Base-by-base conservation (phyloP, 345 rosid species). In the Populus ilicifolia region DNA sequence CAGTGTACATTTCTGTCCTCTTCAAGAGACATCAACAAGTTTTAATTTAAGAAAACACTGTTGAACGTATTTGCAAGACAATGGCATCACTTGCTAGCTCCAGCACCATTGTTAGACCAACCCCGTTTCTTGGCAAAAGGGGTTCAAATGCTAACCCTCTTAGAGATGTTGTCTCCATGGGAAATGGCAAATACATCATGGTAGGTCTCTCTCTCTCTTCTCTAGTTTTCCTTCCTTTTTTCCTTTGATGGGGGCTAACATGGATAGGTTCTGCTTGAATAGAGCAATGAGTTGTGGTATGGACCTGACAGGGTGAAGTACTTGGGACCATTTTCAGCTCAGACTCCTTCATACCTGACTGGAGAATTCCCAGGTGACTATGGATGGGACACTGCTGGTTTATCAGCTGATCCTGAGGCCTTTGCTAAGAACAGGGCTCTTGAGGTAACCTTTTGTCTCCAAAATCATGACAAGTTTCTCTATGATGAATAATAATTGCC, bases 351-450 rank as follows among this genome's bases (percentile, higher is more conserved):
- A 38, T 90, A 95, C 85, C 88, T 93, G 78, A 93, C 84, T 69
- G 97, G 98, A 79, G 98, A 93, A 83, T 92, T 95, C 75, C 99
- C 98, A 17, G 96, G 98, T 21, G 99, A 95, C 81, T 93, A 93
- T 75, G 97, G 99, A 71, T 95, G 99, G 98, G 98, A 95, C 83
- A 95, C 98, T 59, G 98, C 98, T 62, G 97, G 99, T 65, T 75
- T 95, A 48, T 93, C 98, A 9, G 99, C 97, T 68, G 98, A 93
- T 72, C 99, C 97, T 41, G 97, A 95, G 83, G 98, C 98, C 80
- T 93, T 96, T 59, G 97, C 97, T 70, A 91, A 78, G 83, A 93
- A 96, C 91, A 89, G 98, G 87, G 98, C 97, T 88, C 97, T 96
- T 79, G 99, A 93, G 92, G 98, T 90, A 75, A 75, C 62, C 62